These are phyloP conservation scores for Meripilus lineatus DNA, from an alignment of 1,284 basidiomycete species.

Conservation along the genomic window DNA sequence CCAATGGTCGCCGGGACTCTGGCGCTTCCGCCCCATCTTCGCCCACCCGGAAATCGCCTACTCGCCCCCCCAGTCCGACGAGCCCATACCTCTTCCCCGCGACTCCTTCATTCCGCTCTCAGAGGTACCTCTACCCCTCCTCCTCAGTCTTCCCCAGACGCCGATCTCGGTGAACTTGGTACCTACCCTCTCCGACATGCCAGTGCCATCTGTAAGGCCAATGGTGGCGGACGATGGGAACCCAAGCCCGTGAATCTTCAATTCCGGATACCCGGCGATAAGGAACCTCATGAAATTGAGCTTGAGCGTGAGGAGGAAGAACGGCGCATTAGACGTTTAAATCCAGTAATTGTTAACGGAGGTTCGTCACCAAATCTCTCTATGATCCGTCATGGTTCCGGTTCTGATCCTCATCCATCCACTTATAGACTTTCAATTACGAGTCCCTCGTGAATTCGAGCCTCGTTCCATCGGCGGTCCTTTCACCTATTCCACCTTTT, in stretches of 20 bases:
- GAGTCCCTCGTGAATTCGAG: conserved; percentile 44
- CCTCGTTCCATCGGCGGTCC: conserved; percentile 29
- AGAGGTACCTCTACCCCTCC: conserved; percentile 28
- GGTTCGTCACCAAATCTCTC: conserved; percentile 30
- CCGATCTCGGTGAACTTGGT: conserved; percentile 56
- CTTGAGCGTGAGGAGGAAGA: conserved; percentile 59
- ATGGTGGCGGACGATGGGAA: conserved; percentile 71
- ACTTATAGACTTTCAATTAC: conserved; percentile 52
- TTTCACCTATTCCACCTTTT: conserved; percentile 53
- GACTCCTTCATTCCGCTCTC: conserved; percentile 29
- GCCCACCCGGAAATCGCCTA: conserved; percentile 31
- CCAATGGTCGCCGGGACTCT: conserved; percentile 7
- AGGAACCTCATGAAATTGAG: conserved; percentile 59
- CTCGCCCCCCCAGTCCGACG: conserved; percentile 20
- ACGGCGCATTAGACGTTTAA: conserved; percentile 39
- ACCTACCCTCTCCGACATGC: conserved; percentile 64
- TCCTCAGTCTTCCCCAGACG: conserved; percentile 28
- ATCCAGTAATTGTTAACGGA: conserved; percentile 61
- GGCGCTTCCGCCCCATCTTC: conserved; percentile 17
- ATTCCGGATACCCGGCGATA: conserved; percentile 55
- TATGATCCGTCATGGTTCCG: neutral
- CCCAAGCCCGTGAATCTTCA: conserved; percentile 44
- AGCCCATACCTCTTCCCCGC: conserved; percentile 19
- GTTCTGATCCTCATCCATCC: conserved; percentile 6
- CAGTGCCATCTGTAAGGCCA: conserved; percentile 64